Percentiles rank a stretch among this genome's conserved stretches.
phyloP scores from a whole-genome alignment of 2,329 filamentous ascomycete genomes.

The Myriosclerotinia duriaeana region DNA sequence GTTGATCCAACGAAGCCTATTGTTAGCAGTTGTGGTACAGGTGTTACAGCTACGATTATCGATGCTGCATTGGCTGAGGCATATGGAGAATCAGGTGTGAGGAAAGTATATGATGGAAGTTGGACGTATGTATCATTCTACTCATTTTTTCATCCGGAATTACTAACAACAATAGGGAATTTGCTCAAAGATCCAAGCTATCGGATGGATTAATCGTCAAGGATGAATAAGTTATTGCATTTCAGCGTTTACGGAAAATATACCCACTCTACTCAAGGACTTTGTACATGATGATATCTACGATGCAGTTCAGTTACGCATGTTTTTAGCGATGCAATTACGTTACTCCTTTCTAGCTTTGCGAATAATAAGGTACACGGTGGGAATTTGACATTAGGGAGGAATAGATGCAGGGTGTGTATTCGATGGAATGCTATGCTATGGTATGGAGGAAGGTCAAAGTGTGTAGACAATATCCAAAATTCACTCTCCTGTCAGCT shows the following conservation, averaged over 20 bases:
- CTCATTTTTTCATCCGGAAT: not conserved
- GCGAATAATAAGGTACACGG: constrained; percentile 1
- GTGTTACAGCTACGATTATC: constrained; percentile 87
- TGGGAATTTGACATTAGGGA: constrained; percentile 7
- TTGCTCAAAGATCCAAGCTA: constrained; percentile 64
- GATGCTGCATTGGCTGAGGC: constrained; percentile 83
- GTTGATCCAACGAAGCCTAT: constrained; percentile 78
- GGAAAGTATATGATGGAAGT: constrained; percentile 89
- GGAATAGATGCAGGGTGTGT: not conserved
- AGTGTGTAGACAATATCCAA: not conserved
- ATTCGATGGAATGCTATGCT: not conserved
- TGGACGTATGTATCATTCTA: constrained; percentile 76
- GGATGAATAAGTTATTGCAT: constrained; percentile 32
- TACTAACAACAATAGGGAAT: constrained; percentile 51
- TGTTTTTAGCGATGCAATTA: constrained; percentile 9
- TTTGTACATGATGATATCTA: constrained; percentile 21
- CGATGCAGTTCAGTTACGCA: constrained; percentile 4
- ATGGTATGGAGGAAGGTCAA: not conserved
- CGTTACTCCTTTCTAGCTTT: not conserved
- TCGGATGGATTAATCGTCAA: constrained; percentile 64
- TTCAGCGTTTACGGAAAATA: constrained; percentile 23
- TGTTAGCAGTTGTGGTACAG: constrained; percentile 86
- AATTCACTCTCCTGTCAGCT: not conserved
- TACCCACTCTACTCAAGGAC: constrained; percentile 22
- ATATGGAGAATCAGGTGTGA: constrained; percentile 64